A percentile compares a stretch with the other conserved stretches of the same genome.
These are phyloP conservation scores for Leishmania amazonensis DNA, from an alignment of 208 protist species.

Conservation along the genomic window DNA sequence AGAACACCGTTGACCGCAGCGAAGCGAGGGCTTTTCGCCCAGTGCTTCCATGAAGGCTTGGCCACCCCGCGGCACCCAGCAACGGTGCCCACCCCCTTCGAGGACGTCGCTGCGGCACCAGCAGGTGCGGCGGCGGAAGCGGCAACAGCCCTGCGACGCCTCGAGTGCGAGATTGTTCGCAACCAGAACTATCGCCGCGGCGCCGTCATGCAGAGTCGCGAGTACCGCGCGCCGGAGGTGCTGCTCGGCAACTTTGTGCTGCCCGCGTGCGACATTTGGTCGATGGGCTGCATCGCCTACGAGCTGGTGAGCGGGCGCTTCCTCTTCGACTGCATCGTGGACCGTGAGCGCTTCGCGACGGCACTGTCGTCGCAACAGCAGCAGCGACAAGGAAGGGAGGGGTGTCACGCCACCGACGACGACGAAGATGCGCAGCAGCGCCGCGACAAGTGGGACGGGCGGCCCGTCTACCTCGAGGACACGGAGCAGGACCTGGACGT, in stretches of 20 bases:
- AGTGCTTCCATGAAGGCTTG: neutral
- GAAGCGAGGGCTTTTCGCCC: neutral
- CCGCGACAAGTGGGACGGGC: slow-evolving; percentile 23
- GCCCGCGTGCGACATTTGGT: slow-evolving; percentile 77
- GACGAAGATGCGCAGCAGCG: slow-evolving; percentile 2
- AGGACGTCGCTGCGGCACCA: neutral
- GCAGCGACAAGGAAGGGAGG: neutral
- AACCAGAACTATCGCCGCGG: slow-evolving; percentile 48
- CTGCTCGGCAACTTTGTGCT: slow-evolving; percentile 67
- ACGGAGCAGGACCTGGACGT: slow-evolving; percentile 55
- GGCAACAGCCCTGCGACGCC: slow-evolving; percentile 8
- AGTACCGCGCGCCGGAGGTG: slow-evolving; percentile 83
- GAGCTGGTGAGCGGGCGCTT: slow-evolving; percentile 74
- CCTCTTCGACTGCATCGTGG: slow-evolving; percentile 52
- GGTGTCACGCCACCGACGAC: neutral
- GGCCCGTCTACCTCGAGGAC: slow-evolving; percentile 36
- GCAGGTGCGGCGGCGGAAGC: neutral
- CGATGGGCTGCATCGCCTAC: slow-evolving; percentile 78
- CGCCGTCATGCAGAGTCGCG: slow-evolving; percentile 63
- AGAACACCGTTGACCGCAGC: neutral
- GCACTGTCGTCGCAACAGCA: neutral
- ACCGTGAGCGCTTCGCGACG: slow-evolving; percentile 20
- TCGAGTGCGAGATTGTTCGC: slow-evolving; percentile 48
- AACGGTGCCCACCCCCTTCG: neutral
- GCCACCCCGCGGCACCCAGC: neutral